phyloP scores from a whole-genome alignment of 2,329 filamentous ascomycete species.

The Colletotrichum sansevieriae region DNA sequence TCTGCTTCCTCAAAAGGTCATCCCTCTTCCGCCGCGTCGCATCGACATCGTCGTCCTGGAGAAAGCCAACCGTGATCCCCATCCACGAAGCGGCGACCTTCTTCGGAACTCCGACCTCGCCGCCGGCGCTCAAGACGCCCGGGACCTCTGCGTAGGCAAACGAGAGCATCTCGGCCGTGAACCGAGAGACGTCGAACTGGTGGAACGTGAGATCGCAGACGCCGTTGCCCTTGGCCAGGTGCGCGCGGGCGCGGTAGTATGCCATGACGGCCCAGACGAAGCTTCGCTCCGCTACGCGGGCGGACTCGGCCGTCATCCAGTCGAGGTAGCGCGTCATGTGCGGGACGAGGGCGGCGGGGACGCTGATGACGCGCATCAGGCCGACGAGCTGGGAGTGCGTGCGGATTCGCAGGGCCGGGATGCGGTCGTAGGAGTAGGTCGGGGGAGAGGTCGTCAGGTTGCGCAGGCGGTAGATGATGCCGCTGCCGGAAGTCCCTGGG shows the following conservation, averaged over 20 bases:
- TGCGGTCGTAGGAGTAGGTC: slow-evolving; percentile 22
- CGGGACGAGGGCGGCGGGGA: slow-evolving; percentile 40
- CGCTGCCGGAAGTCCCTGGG: neutral
- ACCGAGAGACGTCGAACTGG: slow-evolving; percentile 46
- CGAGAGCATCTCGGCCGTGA: slow-evolving; percentile 47
- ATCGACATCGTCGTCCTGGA: neutral
- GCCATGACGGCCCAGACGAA: slow-evolving; percentile 49
- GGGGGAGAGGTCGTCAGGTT: neutral
- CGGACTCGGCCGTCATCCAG: slow-evolving; percentile 48
- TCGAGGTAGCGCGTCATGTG: slow-evolving; percentile 50
- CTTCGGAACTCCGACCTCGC: neutral
- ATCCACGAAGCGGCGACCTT: slow-evolving; percentile 28
- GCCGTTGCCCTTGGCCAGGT: slow-evolving; percentile 43
- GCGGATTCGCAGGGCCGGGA: slow-evolving; percentile 21
- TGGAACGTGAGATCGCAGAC: slow-evolving; percentile 36
- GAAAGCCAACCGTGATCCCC: slow-evolving; percentile 9
- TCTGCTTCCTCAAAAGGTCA: slow-evolving; percentile 22
- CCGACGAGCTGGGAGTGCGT: slow-evolving; percentile 47
- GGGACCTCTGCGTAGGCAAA: slow-evolving; percentile 47
- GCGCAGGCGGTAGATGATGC: slow-evolving; percentile 37
- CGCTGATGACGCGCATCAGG: slow-evolving; percentile 47
- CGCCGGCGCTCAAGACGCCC: neutral
- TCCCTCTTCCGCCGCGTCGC: slow-evolving; percentile 19
- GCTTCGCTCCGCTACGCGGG: slow-evolving; percentile 44
- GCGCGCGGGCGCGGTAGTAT: slow-evolving; percentile 47